Evolutionary conservation across 495 filamentous ascomycete species (phyloP).

Genomic region (Penicillium angulare): DNA sequence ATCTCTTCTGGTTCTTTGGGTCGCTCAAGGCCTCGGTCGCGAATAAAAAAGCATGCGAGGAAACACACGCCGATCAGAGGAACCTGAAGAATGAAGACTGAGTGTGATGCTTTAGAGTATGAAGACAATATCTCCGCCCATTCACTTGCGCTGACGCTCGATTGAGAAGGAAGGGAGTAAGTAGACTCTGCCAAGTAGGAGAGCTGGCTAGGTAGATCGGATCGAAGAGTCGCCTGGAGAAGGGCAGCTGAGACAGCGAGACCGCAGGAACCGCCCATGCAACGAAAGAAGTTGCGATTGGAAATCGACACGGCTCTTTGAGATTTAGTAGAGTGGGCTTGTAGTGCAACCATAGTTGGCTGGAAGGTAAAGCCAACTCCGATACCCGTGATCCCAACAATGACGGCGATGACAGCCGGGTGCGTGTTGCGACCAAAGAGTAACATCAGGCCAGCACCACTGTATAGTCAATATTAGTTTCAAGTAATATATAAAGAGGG

Average conservation of each 20-base stretch:
- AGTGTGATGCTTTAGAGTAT: slow-evolving; percentile 50
- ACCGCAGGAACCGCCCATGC: slow-evolving; percentile 58
- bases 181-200: slow-evolving; percentile 39
- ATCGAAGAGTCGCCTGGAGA: slow-evolving; percentile 49
- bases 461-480: slow-evolving; percentile 5
- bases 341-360: slow-evolving; percentile 60
- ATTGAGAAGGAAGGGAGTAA: slow-evolving; percentile 39
- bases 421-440: slow-evolving; percentile 47
- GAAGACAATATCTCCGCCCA: slow-evolving; percentile 45
- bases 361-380: slow-evolving; percentile 61
- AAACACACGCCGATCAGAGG: slow-evolving; percentile 56
- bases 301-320: slow-evolving; percentile 62
- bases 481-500: neutral
- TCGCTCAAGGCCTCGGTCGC: slow-evolving; percentile 53
- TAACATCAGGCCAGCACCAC: slow-evolving; percentile 53
- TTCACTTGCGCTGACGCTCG: slow-evolving; percentile 31
- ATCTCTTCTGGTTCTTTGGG: slow-evolving; percentile 45
- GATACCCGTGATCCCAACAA: slow-evolving; percentile 52
- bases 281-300: slow-evolving; percentile 63
- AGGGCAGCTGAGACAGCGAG: slow-evolving; percentile 60
- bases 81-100: slow-evolving; percentile 54
- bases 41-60: slow-evolving; percentile 49
- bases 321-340: slow-evolving; percentile 56
- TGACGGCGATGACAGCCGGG: slow-evolving; percentile 49
- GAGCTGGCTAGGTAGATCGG: slow-evolving; percentile 42